Evolutionary conservation across 169 alveolate genomes (phyloP).

Genomic region (Eimeria zaria): DNA sequence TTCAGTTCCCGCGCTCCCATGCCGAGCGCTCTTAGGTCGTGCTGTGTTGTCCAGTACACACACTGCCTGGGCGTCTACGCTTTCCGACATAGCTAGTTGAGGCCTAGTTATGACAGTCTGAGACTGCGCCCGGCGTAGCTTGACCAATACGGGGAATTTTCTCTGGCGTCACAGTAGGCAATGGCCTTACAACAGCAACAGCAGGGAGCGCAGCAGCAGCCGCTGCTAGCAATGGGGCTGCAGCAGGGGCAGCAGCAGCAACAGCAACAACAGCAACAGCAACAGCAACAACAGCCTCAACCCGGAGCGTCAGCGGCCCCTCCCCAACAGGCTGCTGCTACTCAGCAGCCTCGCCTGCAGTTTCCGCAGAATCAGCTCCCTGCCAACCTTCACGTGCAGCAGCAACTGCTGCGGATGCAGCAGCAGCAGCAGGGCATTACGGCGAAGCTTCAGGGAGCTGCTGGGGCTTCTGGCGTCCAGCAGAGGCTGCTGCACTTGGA

Average conservation of each 20-base stretch:
- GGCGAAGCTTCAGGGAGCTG: conserved; percentile 53
- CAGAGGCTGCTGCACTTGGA: conserved; percentile 70
- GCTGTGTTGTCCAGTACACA: conserved; percentile 64
- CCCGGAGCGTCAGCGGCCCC: conserved; percentile 18
- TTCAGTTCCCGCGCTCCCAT: conserved; percentile 57
- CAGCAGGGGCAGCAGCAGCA: conserved; percentile 65
- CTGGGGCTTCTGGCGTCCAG: conserved; percentile 75
- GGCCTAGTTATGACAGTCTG: neutral
- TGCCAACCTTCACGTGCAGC: conserved; percentile 73
- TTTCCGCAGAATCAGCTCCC: conserved; percentile 69
- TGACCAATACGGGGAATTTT: neutral
- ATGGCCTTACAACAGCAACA: conserved; percentile 73
- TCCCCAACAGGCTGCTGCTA: conserved; percentile 1
- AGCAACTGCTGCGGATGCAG: conserved; percentile 76
- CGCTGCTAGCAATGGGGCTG: conserved; percentile 70
- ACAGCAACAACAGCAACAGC: neutral
- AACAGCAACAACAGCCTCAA: conserved; percentile 56
- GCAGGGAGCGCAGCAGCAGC: conserved; percentile 80
- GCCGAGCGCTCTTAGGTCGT: conserved; percentile 40
- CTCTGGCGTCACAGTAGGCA: neutral
- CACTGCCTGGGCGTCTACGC: conserved; percentile 63
- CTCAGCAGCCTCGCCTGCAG: conserved; percentile 77
- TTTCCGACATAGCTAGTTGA: conserved; percentile 41
- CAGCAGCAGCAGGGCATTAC: conserved; percentile 77
- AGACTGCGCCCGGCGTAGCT: conserved; percentile 24